Percentiles rank a stretch among this genome's conserved stretches.
Evolutionary conservation across 768 basidiomycete species (phyloP).

Genomic region (Galerina marginata): DNA sequence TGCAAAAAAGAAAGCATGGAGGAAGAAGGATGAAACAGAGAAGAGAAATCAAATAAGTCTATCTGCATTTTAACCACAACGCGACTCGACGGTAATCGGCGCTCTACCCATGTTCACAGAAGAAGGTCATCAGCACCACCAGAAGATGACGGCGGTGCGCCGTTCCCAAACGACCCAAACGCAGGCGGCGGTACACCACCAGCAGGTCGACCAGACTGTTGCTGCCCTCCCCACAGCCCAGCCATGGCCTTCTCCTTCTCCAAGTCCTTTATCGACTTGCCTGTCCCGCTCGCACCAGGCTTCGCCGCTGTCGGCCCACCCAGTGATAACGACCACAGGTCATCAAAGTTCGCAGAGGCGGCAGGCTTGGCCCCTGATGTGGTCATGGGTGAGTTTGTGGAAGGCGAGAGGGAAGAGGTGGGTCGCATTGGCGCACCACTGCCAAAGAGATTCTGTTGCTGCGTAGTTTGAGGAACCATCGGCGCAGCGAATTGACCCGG

Average conservation of each 20-base stretch:
- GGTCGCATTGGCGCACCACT: conserved; percentile 38
- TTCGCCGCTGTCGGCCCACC: conserved; percentile 48
- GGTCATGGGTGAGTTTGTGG: conserved; percentile 21
- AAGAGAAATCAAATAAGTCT: not conserved
- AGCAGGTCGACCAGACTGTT: conserved; percentile 21
- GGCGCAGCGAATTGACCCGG: conserved; percentile 35
- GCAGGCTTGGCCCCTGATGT: conserved; percentile 43
- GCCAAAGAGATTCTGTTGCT: conserved; percentile 37
- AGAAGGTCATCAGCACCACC: conserved; percentile 34
- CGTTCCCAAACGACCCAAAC: conserved; percentile 35
- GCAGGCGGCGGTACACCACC: conserved; percentile 19
- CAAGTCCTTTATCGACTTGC: conserved; percentile 87
- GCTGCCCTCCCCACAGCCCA: conserved; percentile 72
- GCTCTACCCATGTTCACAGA: conserved; percentile 13
- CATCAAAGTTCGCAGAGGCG: conserved; percentile 71
- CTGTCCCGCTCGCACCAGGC: conserved; percentile 35
- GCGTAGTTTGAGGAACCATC: conserved; percentile 24
- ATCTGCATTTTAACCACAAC: not conserved
- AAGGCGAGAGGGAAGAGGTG: conserved; percentile 26
- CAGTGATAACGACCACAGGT: conserved; percentile 86
- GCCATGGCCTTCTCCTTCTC: conserved; percentile 87
- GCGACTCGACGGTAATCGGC: not conserved
- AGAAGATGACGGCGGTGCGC: conserved; percentile 26
- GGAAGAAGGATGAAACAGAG: not conserved
- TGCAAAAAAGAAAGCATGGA: not conserved